Evolutionary conservation across 2,329 filamentous ascomycete species (phyloP), one percentile per base, ranked within the genome.

Genomic region (Knoxdaviesia proteae): DNA sequence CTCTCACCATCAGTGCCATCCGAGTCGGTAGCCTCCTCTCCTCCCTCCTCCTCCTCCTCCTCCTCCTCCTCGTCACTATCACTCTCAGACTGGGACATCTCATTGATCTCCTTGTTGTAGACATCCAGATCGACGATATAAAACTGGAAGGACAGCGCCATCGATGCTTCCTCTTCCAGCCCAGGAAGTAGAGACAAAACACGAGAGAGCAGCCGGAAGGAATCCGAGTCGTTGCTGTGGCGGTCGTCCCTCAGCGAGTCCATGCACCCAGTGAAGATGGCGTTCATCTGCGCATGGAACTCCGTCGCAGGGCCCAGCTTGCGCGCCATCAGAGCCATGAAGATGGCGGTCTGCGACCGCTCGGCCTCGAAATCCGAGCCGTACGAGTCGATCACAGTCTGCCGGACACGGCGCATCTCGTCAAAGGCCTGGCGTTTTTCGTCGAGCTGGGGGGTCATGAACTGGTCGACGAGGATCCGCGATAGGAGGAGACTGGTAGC

Each of bases 101-200:
- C 20, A 3, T 42, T 4, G 33, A 34, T 35, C 32, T 44, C 36
- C 10, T 37, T 36, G 6, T 41, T 34, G 30, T 34, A 32, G 8
- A 44, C 34, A 7, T 44, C 42, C 34, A 40, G 32, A 31, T 44
- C 34, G 29, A 40, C 32, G 11, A 44, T 36, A 33, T 44, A 44
- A 11, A 44, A 9, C 35, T 44, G 42, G 36, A 38, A 44, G 6
- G 42, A 38, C 6, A 29, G 30, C 9, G 42, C 42, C 10, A 44
- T 44, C 4, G 29, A 35, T 5, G 42, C 42, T 8, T 41, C 42
- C 7, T 40, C 33, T 10, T 37, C 38, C n/a, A 44, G 42, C 7
- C 39, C 39, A 7, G 39, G 38, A 31, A 37, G 9, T 8, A 20
- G 20, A 20, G 42, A 38, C 10, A 44, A 31, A 9, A 40, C 33